Conservation (phyloP, 345 rosid species). For the Eucalyptus cloeziana region DNA sequence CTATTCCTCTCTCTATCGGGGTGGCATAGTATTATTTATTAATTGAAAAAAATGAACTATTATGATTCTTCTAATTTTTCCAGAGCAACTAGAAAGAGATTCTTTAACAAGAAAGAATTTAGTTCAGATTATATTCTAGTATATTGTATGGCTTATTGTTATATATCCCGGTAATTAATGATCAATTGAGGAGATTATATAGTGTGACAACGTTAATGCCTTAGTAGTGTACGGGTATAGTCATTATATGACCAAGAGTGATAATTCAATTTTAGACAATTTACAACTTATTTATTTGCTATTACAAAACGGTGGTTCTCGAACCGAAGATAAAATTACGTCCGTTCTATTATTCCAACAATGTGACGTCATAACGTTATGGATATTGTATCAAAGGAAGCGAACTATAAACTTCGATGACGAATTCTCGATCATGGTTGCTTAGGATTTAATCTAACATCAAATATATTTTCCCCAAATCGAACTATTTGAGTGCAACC, state of each 20-base stretch:
- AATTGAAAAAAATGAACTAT: background rate
- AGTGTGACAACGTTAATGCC: background rate
- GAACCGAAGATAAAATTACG: fast-evolving
- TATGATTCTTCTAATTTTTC: background rate
- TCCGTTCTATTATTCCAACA: background rate
- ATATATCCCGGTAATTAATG: background rate
- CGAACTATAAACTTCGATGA: background rate
- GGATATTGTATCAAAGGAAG: background rate
- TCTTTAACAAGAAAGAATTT: too few species aligned
- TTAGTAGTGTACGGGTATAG: fast-evolving
- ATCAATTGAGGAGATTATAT: background rate
- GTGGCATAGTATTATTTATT: background rate
- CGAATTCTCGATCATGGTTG: background rate
- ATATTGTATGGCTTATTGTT: background rate
- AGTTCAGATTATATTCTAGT: background rate
- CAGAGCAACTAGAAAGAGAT: too few species aligned
- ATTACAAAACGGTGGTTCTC: fast-evolving
- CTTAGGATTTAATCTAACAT: background rate
- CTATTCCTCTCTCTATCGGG: background rate
- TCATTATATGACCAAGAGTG: background rate
- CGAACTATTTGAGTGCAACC: background rate
- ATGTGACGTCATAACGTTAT: fast-evolving
- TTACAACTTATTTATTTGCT: background rate
- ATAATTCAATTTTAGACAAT: background rate
- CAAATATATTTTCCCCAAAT: background rate